phyloP scores from a whole-genome alignment of 148 eudicot genomes.

The Diospyros lotus region DNA sequence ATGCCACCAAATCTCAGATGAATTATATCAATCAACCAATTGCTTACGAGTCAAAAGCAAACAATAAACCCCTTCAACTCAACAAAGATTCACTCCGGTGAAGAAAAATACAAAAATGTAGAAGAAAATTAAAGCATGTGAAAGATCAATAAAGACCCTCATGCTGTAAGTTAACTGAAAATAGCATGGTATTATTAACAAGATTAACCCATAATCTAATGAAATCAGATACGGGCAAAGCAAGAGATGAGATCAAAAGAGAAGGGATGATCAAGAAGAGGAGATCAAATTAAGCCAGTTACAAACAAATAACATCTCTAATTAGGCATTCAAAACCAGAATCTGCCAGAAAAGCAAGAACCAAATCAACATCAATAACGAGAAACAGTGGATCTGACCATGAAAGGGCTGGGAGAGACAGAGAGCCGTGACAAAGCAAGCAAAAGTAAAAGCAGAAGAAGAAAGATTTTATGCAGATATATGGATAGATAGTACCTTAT shows the following conservation, averaged over 20 bases:
- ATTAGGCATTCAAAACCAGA: slow-evolving; percentile 2
- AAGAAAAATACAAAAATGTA: not conserved
- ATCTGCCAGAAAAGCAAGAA: not conserved
- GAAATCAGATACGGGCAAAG: not conserved
- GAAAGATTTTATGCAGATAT: not conserved
- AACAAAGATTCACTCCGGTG: not conserved
- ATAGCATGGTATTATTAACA: not conserved
- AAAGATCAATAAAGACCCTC: too few species aligned
- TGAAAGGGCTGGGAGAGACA: too few species aligned
- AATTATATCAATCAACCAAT: not conserved
- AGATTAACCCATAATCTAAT: not conserved
- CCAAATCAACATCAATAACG: not conserved
- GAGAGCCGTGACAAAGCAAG: slow-evolving; percentile 11
- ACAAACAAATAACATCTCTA: slow-evolving; percentile 8
- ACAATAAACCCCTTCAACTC: not conserved
- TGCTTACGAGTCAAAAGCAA: not conserved
- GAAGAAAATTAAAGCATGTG: not conserved
- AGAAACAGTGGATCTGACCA: not conserved
- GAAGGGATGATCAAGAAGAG: not conserved
- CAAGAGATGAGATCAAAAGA: slow-evolving; percentile 12
- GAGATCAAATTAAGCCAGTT: not conserved
- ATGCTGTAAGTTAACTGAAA: too few species aligned
- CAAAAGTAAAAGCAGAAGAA: slow-evolving; percentile 9
- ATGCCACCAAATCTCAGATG: slow-evolving; percentile 12
- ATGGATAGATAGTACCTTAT: slow-evolving; percentile 36